Base-by-base conservation (phyloP, 768 basidiomycete genomes). In the Cantharellus anzutake region DNA sequence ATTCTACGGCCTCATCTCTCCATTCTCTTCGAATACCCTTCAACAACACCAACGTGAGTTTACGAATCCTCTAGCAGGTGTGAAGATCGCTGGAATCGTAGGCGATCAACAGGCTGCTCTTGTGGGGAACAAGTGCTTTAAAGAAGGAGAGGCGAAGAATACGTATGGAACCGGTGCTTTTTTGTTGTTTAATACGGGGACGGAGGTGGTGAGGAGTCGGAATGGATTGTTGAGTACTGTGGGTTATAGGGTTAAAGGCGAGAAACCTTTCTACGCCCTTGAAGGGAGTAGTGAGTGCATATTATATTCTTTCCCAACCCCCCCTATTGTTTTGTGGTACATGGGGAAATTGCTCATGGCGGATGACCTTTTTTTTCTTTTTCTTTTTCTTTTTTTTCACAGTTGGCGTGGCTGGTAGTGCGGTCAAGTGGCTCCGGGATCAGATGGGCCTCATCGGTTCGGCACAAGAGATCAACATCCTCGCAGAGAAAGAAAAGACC, bases 101-200 rank as follows among this genome's bases (percentile, higher is more conserved):
- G 96, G 96, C n/a, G 96, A 99, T 68, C 96, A 99, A 72, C 96
- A 99, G 70, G 96, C 86, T 3, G 94, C 94, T 34, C 74, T 99
- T 34, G 81, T 97, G 57, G 96, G 94, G 0, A 97, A 99, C 74
- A 97, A 96, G 70, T 98, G 96, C 67, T 70, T 99, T 59, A 74
- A 68, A n/a, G 76, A 79, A 64, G 94, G 94, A 16, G 86, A 97
- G 69, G 94, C 93, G 2, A 99, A 99, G 72, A 96, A 92, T 71
- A 99, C 96, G 3, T 99, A 94, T 66, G 94, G 94, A 35, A 97
- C 94, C 1, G 94, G 96, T 39, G 91, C 91, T 42, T 99, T 99
- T 75, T 74, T 98, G 64, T 73, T 99, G 38, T 97, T 96, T 77
- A 88, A 87, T 72, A 97, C 96, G 0, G 96, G 94, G 2, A 73